Evolutionary conservation across 2,329 filamentous ascomycete genomes (phyloP).

Genomic region (Cryphonectria radicalis): DNA sequence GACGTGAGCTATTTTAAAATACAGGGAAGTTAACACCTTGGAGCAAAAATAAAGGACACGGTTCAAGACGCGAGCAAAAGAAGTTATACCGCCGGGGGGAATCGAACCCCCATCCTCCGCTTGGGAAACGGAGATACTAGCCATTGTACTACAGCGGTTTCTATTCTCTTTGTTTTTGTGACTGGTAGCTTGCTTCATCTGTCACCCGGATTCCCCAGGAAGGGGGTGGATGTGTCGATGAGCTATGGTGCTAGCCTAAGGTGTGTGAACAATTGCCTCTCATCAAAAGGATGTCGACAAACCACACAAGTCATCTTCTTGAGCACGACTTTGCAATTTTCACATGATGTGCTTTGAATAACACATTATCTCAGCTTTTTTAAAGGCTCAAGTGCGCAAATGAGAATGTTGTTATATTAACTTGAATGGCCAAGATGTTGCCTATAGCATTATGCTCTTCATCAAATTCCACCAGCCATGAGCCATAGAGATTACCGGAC

Average conservation of each 20-base stretch:
- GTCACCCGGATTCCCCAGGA: neutral
- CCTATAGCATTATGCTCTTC: neutral
- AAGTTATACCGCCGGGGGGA: constrained; percentile 28
- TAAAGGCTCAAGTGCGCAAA: neutral
- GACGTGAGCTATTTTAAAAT: neutral
- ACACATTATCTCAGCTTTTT: neutral
- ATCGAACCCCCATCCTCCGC: constrained; percentile 13
- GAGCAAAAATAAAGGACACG: neutral
- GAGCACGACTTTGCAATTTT: neutral
- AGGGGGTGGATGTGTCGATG: neutral
- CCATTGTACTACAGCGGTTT: constrained; percentile 11
- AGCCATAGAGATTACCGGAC: neutral
- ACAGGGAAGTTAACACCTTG: neutral
- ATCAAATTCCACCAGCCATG: neutral
- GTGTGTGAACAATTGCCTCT: neutral
- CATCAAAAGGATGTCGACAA: neutral
- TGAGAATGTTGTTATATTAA: neutral
- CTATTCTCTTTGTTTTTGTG: neutral
- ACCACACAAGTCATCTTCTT: neutral
- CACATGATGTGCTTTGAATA: too few species aligned
- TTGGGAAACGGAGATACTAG: constrained; percentile 15
- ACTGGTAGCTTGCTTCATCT: neutral
- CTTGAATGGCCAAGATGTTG: neutral
- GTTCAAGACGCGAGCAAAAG: neutral
- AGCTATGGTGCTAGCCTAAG: neutral